A percentile compares a stretch with the other conserved stretches of the same genome.
phyloP scores from a whole-genome alignment of 2,329 filamentous ascomycete species.

The Penicillium sclerotigenum region DNA sequence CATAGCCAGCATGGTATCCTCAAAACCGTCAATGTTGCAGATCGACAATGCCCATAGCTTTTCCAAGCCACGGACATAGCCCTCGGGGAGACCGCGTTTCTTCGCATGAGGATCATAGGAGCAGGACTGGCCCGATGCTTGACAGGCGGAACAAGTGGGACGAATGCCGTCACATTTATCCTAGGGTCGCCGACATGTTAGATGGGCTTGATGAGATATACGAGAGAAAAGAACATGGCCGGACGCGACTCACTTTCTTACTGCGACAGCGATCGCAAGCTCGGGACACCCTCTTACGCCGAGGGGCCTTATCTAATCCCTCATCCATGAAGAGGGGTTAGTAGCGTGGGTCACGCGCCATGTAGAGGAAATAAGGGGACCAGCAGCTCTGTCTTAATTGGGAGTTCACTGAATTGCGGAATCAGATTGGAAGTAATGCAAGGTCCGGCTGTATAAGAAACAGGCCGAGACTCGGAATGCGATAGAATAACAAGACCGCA shows the following conservation, averaged over 20 bases:
- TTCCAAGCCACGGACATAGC: constrained; percentile 47
- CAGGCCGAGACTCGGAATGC: neutral
- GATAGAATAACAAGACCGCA: neutral
- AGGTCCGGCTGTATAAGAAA: neutral
- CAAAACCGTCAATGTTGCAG: constrained; percentile 45
- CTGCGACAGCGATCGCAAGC: constrained; percentile 47
- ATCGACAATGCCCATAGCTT: constrained; percentile 47
- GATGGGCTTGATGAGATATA: neutral
- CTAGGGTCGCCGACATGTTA: constrained; percentile 13
- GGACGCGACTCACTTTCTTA: constrained; percentile 35
- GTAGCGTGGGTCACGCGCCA: constrained; percentile 26
- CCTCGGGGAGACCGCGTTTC: constrained; percentile 47
- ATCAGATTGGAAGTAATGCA: neutral
- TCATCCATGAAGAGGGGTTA: constrained; percentile 39
- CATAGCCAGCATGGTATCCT: constrained; percentile 41
- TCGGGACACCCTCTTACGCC: constrained; percentile 46
- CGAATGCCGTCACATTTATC: constrained; percentile 46
- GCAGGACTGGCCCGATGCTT: constrained; percentile 40
- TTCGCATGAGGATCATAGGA: constrained; percentile 46
- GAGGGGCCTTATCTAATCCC: constrained; percentile 39
- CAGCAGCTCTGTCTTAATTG: neutral
- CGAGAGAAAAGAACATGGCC: neutral
- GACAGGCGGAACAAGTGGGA: constrained; percentile 44
- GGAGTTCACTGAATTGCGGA: neutral
- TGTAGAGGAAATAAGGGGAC: constrained; percentile 6